Percentiles rank a stretch among this genome's conserved stretches.
phyloP scores from a whole-genome alignment of 352 stramenopile genomes.

The Elongisporangium undulatum region DNA sequence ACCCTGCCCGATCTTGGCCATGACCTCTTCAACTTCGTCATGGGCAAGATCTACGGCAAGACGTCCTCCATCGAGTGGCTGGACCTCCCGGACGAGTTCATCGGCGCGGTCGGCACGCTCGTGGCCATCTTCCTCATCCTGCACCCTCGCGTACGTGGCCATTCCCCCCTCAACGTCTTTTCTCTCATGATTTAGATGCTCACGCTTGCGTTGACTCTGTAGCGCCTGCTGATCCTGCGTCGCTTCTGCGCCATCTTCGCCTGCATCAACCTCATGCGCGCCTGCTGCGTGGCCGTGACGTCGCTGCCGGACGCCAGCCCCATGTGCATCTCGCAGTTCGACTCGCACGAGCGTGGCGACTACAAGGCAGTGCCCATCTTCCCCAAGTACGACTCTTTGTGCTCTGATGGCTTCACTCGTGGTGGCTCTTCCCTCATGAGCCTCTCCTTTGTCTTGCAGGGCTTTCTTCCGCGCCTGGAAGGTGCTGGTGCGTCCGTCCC shows the following conservation, averaged over 20 bases:
- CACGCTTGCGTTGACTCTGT: background rate
- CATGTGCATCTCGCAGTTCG: constrained; percentile 86
- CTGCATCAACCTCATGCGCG: constrained; percentile 84
- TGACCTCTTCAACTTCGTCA: constrained; percentile 85
- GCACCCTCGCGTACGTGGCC: constrained; percentile 61
- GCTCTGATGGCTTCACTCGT: background rate
- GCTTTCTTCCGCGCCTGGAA: constrained; percentile 79
- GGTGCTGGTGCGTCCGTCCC: constrained; percentile 73
- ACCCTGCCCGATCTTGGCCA: constrained; percentile 82
- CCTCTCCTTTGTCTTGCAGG: constrained; percentile 21
- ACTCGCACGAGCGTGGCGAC: constrained; percentile 37
- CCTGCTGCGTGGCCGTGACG: constrained; percentile 82
- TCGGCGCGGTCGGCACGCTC: constrained; percentile 60
- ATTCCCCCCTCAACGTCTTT: background rate
- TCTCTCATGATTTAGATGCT: constrained; percentile 2
- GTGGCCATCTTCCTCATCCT: constrained; percentile 66
- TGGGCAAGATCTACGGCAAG: constrained; percentile 80
- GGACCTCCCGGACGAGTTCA: constrained; percentile 80
- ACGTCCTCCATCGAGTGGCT: constrained; percentile 85
- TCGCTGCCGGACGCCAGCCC: constrained; percentile 83
- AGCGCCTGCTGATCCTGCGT: constrained; percentile 80
- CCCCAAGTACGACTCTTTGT: constrained; percentile 50
- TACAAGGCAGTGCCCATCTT: constrained; percentile 89
- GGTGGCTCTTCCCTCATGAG: background rate
- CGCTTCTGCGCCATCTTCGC: constrained; percentile 84